Evolutionary conservation across 257 asterid species (phyloP), one percentile per base, ranked within the genome.

Genomic region (Lavandula angustifolia): DNA sequence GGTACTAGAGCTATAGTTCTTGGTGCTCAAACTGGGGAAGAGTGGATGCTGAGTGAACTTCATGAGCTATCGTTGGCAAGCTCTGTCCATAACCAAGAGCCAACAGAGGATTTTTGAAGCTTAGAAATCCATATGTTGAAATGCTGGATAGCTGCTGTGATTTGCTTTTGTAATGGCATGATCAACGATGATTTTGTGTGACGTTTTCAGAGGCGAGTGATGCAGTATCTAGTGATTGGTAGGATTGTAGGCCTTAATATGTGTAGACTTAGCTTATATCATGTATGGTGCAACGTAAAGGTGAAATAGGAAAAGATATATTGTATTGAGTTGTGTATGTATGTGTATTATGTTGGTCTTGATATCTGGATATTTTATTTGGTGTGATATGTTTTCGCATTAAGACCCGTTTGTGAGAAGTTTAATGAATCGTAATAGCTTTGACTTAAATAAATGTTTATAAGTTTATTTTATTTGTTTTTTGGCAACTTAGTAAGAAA

Each of bases 21-120:
- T 8, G 98, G 98, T 50, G 95, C 94, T 54, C 96, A 86, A 73
- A 91, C 95, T 22, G 98, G 96, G 73, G 98, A 91, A 62, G 96
- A 88, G 63, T 91, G 98, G 98, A 91, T 88, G 94, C 86, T 91
- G 11, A 71, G 88, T 12, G 98, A 91, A 68, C 85, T 91, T 65
- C 95, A 91, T 49, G 98, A 91, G 72, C 78, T 91, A 17, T 88
- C 98, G 9, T 67, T 91, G 62, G 90, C 88, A 3, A 88, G 96
- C 79, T 79, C 84, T 27, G 62, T 80, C 64, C 73, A 73, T 67
- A 47, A 56, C 58, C 52, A 43, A 43, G 52, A 62, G 43, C 40
- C 48, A 72, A 14, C 2, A 17, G 75, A 61, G 62, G 43, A 48
- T 41, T 17, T 49, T 9, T 29, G 72, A 53, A 43, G 75, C 58